A percentile compares a stretch with the other conserved stretches of the same genome.
These are phyloP conservation scores for Hymenoscyphus infarciens DNA, from an alignment of 2,329 filamentous ascomycete genomes.

Conservation along the genomic window DNA sequence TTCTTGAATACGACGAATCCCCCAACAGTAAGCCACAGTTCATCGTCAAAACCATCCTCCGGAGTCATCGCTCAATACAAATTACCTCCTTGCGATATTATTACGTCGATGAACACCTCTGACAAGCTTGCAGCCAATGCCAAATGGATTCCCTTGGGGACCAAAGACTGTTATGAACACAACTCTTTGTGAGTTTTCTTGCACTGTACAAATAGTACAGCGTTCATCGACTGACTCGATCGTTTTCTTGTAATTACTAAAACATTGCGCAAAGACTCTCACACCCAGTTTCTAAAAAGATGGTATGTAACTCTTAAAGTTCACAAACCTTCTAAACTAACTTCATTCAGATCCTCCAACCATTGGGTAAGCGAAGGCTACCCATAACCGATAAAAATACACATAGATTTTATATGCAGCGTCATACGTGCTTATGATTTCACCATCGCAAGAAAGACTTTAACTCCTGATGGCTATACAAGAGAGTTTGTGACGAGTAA, in stretches of 20 bases:
- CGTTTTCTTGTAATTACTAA: slow-evolving; percentile 7
- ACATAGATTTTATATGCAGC: slow-evolving; percentile 22
- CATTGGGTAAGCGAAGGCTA: slow-evolving; percentile 10
- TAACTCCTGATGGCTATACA: slow-evolving; percentile 39
- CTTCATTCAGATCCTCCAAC: slow-evolving; percentile 13
- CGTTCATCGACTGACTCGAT: not conserved
- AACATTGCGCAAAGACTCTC: not conserved
- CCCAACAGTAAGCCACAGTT: not conserved
- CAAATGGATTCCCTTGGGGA: slow-evolving; percentile 52
- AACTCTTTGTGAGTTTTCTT: slow-evolving; percentile 31
- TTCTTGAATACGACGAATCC: not conserved
- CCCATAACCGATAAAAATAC: not conserved
- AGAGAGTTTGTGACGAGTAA: slow-evolving; percentile 50
- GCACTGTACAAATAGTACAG: not conserved
- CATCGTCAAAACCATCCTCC: not conserved
- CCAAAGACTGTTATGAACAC: slow-evolving; percentile 38
- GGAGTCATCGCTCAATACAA: not conserved
- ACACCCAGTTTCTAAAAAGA: not conserved
- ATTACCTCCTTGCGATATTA: not conserved
- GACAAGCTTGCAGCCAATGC: slow-evolving; percentile 35
- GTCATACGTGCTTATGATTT: slow-evolving; percentile 36
- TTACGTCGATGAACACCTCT: not conserved
- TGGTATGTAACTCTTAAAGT: slow-evolving; percentile 9
- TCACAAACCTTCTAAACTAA: not conserved
- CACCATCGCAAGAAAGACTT: slow-evolving; percentile 23